phyloP scores from a whole-genome alignment of 768 basidiomycete genomes.

The Gyrodon lividus region DNA sequence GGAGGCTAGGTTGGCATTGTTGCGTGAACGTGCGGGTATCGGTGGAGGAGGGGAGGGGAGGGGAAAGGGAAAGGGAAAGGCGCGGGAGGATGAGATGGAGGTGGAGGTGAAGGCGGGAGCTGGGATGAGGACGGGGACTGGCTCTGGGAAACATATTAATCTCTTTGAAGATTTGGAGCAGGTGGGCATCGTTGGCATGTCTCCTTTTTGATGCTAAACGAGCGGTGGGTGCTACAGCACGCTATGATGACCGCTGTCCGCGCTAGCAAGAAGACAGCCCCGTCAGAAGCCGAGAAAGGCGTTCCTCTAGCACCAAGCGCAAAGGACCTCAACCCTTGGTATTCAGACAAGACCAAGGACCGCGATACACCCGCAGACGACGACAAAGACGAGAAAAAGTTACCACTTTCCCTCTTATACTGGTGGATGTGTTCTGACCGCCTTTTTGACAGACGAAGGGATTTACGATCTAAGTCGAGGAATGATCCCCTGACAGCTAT shows the following conservation, averaged over 20 bases:
- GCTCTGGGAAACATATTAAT: constrained; percentile 71
- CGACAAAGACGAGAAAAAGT: constrained; percentile 28
- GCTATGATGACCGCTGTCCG: constrained; percentile 46
- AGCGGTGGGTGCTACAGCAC: constrained; percentile 32
- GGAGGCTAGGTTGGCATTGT: constrained; percentile 68
- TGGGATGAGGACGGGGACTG: background rate
- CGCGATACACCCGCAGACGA: constrained; percentile 29
- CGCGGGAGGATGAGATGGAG: no score
- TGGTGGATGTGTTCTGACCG: background rate
- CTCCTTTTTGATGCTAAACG: background rate
- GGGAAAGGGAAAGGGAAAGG: constrained; percentile 36
- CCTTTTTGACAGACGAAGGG: constrained; percentile 48
- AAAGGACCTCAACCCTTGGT: constrained; percentile 84
- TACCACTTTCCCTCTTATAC: background rate
- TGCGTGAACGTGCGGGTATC: constrained; percentile 61
- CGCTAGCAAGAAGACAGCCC: constrained; percentile 46
- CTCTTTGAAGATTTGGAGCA: constrained; percentile 81
- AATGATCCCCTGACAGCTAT: constrained; percentile 78
- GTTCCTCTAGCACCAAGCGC: constrained; percentile 69
- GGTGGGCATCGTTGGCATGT: constrained; percentile 34
- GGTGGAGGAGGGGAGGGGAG: constrained; percentile 37
- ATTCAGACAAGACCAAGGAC: constrained; percentile 38
- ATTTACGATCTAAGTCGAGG: constrained; percentile 57
- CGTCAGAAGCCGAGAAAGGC: constrained; percentile 65
- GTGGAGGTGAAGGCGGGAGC: constrained; percentile 14